Conservation (phyloP, 306 rosid genomes). For the Trichosanthes cucumerina region DNA sequence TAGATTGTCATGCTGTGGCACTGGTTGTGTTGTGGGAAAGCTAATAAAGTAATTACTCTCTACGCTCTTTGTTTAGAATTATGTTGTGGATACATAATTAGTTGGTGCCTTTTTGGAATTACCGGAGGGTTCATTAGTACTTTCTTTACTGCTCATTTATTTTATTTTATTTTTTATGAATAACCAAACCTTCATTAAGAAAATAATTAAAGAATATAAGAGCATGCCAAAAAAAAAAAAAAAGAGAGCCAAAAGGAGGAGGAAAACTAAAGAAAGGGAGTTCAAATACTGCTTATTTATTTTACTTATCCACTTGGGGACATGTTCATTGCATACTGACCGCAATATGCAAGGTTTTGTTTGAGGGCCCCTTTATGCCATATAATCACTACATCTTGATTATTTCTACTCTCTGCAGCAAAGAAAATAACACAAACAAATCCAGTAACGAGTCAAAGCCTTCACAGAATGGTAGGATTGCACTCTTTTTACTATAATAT, state of each 20-base stretch:
- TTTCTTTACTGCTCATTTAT: not conserved
- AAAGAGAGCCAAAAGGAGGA: no score
- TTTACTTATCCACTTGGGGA: not conserved
- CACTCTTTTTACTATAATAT: not conserved
- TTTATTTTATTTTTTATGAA: not conserved
- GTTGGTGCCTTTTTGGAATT: not conserved
- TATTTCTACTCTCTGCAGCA: slow-evolving; percentile 38
- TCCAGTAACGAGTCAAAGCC: slow-evolving; percentile 55
- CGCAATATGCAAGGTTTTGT: not conserved
- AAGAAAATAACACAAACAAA: slow-evolving; percentile 47
- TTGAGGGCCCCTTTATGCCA: not conserved
- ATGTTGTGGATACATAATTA: not conserved
- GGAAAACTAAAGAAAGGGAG: no score
- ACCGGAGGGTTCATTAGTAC: not conserved
- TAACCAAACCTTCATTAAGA: no score
- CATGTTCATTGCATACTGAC: not conserved
- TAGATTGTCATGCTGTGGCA: not conserved
- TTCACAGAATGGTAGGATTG: slow-evolving; percentile 58
- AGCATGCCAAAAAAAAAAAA: no score
- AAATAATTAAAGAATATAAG: no score
- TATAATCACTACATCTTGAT: not conserved
- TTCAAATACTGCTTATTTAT: not conserved
- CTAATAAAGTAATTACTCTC: not conserved
- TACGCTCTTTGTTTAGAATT: not conserved
- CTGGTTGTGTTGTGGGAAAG: not conserved